A percentile compares a stretch with the other conserved stretches of the same genome.
These are phyloP conservation scores for Biscutella auriculata DNA, from an alignment of 441 rosid genomes.

Conservation along the genomic window DNA sequence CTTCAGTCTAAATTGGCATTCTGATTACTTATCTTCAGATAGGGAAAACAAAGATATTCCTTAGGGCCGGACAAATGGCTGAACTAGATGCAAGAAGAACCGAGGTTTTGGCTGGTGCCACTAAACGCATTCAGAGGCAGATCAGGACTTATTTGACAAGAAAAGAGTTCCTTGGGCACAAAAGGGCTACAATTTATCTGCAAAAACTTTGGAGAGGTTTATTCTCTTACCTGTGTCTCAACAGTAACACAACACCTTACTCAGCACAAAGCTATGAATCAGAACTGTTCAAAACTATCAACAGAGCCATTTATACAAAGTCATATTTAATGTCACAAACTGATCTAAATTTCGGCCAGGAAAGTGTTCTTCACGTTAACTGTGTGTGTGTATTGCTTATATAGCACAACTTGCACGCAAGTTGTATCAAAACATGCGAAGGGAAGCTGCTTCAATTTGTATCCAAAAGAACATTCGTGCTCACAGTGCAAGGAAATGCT, in stretches of 20 bases:
- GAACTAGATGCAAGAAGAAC: conserved; percentile 44
- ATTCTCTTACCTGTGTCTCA: conserved; percentile 12
- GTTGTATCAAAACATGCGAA: conserved; percentile 39
- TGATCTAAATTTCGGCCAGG: not conserved
- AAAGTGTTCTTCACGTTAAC: not conserved
- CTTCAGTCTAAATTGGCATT: conserved; percentile 6
- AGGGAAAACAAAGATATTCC: conserved; percentile 44
- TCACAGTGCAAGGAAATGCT: conserved; percentile 30
- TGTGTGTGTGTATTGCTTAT: not conserved
- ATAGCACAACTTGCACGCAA: conserved; percentile 54
- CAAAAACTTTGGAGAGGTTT: conserved; percentile 38
- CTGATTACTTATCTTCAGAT: conserved; percentile 23
- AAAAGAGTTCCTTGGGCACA: conserved; percentile 32
- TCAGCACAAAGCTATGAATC: not conserved
- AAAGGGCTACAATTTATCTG: conserved; percentile 26
- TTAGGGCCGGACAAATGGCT: conserved; percentile 56
- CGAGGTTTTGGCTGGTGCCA: conserved; percentile 36
- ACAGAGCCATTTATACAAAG: not conserved
- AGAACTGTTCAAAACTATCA: not conserved
- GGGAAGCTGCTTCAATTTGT: conserved; percentile 42
- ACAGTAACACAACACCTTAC: not conserved
- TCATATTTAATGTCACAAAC: not conserved
- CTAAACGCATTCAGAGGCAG: conserved; percentile 35
- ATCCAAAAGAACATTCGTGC: conserved; percentile 44
- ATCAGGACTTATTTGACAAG: conserved; percentile 30